Percentiles rank a stretch among this genome's conserved stretches.
These are phyloP conservation scores for Aspergillus taichungensis DNA, from an alignment of 495 filamentous ascomycete genomes.

Conservation along the genomic window DNA sequence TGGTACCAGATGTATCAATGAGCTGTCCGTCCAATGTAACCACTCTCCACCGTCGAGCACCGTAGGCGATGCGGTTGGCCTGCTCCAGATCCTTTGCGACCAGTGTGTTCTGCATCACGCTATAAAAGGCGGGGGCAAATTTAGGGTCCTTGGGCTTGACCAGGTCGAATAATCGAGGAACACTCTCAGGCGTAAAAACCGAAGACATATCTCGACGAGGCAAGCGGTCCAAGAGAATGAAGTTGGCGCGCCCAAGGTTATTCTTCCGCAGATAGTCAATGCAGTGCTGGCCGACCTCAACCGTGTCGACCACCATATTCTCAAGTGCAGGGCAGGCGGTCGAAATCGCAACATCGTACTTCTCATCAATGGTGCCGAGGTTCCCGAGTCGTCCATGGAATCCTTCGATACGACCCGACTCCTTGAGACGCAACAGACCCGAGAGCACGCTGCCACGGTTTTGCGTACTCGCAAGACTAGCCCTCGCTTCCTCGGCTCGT, in stretches of 20 bases:
- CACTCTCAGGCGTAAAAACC: slow-evolving; percentile 84
- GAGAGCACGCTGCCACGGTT: slow-evolving; percentile 88
- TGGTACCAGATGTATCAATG: slow-evolving; percentile 94
- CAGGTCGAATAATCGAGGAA: slow-evolving; percentile 86
- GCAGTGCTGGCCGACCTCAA: slow-evolving; percentile 92
- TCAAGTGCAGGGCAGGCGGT: slow-evolving; percentile 87
- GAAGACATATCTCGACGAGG: slow-evolving; percentile 62
- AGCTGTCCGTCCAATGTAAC: slow-evolving; percentile 92
- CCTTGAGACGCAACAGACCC: slow-evolving; percentile 86
- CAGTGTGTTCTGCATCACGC: slow-evolving; percentile 83
- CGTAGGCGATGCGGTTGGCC: slow-evolving; percentile 93
- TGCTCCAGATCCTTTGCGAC: slow-evolving; percentile 89
- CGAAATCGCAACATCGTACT: slow-evolving; percentile 93
- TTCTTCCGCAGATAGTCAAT: slow-evolving; percentile 97
- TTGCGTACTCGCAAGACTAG: slow-evolving; percentile 78
- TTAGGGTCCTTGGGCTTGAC: slow-evolving; percentile 80
- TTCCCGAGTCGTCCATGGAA: slow-evolving; percentile 95
- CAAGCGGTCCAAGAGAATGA: slow-evolving; percentile 88
- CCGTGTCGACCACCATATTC: slow-evolving; percentile 91
- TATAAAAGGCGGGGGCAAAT: slow-evolving; percentile 90
- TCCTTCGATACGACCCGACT: slow-evolving; percentile 91
- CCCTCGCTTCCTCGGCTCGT: slow-evolving; percentile 90
- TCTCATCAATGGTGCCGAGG: slow-evolving; percentile 87
- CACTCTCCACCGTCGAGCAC: slow-evolving; percentile 84
- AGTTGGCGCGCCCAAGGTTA: slow-evolving; percentile 92